Base-by-base conservation (phyloP, 2,329 filamentous ascomycete genomes). In the Hypoxylon sp. region DNA sequence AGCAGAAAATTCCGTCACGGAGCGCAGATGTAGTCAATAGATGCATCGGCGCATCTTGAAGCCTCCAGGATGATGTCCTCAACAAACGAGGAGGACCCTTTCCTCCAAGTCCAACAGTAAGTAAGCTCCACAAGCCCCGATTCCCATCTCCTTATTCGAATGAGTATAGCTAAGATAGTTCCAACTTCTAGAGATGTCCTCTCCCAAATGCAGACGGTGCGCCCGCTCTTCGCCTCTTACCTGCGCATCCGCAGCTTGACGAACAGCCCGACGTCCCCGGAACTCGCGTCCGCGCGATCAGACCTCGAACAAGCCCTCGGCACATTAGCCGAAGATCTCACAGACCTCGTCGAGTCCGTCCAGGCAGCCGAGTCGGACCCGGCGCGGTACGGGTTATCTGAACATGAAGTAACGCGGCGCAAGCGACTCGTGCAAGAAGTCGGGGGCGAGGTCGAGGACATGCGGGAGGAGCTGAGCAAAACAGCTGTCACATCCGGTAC, bases 221-320 rank as follows among this genome's bases (percentile, higher is more conserved):
- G 95, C 9, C 91, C 94, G 57, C 90, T 98, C 63, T 98, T 98
- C 85, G 90, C 92, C 70, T 98, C 94, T 14, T 99, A 97, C 84
- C 88, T 97, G 46, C 95, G 96, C 77, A 99, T 99, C 82, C 93
- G 94, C 77, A 96, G 94, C 49, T 90, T 97, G 25, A 63, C 72
- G 30, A 56, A 65, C 60, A 88, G 88, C 7, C 57, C 90, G 13
- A 85, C 85, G 46, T 94, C 93, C 17, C 94, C 93, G 11, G 96
- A 99, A 79, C 93, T 99, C 65, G 88, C 92, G 76, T 89, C 91
- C 57, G 95, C 91, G 49, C 87, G 90, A 61, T 78, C 87, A 61
- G 92, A 94, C 73, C 90, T 96, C 74, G 84, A 88, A 71, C 73
- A 81, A 34, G 83, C 91, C 23, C 87, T 96, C 61, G 83, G 85